Base-by-base conservation (phyloP, 164 flowering plant species). In the Magnolia changhungtana region DNA sequence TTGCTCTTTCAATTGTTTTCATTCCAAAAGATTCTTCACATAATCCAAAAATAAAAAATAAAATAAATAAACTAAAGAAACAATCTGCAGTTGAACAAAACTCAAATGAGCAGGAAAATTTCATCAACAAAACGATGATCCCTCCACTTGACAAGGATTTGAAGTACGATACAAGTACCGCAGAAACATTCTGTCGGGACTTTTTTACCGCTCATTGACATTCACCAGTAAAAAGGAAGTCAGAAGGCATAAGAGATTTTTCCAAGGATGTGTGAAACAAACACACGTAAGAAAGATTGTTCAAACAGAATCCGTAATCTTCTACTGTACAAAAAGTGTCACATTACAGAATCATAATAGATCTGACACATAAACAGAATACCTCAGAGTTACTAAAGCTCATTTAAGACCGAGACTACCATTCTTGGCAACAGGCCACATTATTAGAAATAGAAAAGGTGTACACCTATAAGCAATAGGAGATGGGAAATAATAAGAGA, bases 401-500 rank as follows among this genome's bases (percentile, higher is more conserved):
- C 68, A 71, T 24, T 63, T 19, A 75, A 8, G 51, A 68, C 65
- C 37, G 66, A 77, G 61, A 55, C 50, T 50, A 49, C 14, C 20
- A 74, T 50, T 31, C 50, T 19, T 49, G 55, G 21, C 69, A 37
- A 51, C 58, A n/a, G 50, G 61, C n/a, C 20, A 19, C 16, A 14
- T 72, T 16, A 72, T 23, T 72, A 69, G 67, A 76, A 64, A 65
- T 59, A 23, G 49, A 24, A 67, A n/a, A 65, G 63, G 50, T 50
- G n/a, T 72, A 23, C 20, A 81, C 78, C 65, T 73, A 83, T 64
- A 81, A 76, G 73, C 69, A 79, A 68, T 74, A 75, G 27, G 78
- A 70, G 63, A 77, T 67, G 23, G 79, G 70, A 79, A 66, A 75
- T 19, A 76, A 72, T 69, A 74, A 82, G 72, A 79, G 23, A 80